Base-by-base conservation (phyloP, 768 basidiomycete species). In the Phanerochaete carnosa region DNA sequence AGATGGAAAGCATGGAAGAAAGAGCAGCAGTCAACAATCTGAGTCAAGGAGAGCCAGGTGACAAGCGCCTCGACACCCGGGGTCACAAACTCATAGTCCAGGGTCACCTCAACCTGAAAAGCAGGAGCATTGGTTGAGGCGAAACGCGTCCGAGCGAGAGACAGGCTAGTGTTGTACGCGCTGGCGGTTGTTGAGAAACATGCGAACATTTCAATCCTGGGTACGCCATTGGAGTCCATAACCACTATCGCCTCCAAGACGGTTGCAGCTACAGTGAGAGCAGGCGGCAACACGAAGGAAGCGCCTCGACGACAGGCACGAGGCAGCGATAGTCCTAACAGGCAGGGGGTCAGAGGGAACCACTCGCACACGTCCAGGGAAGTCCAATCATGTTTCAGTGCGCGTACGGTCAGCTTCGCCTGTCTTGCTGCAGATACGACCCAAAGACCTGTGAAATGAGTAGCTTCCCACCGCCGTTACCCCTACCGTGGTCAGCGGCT, bases 121-220 rank as follows among this genome's bases (percentile, higher is more conserved):
- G 66, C 63, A 49, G 62, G 65, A 53, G 61, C 55, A 64, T 62
- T 55, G 67, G 74, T 71, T 69, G 74, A 78, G 73, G 74, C 69
- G 70, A 69, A 73, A 72, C 73, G 73, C 79, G 73, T 79, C 79
- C 80, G 77, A 78, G 76, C 78, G 71, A 66, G 66, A 78, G 77
- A 81, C 82, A 83, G 82, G 79, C 73, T 75, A 77, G 76, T 76
- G 73, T 76, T 78, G 76, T 75, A 78, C 77, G 75, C 76, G 76
- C 77, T 72, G 62, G n/a, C 65, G 70, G 67, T 73, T 74, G 71
- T 65, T 73, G 73, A 64, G 62, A 62, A 64, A 64, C 75, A 73
- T 75, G 76, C 72, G 73, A 69, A 73, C 70, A 45, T 71, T 72
- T 64, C 68, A 68, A 66, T 72, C 74, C 75, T 69, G 70, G 50